Base-by-base conservation (phyloP, 495 filamentous ascomycete genomes). In the Hamigera avellanea region DNA sequence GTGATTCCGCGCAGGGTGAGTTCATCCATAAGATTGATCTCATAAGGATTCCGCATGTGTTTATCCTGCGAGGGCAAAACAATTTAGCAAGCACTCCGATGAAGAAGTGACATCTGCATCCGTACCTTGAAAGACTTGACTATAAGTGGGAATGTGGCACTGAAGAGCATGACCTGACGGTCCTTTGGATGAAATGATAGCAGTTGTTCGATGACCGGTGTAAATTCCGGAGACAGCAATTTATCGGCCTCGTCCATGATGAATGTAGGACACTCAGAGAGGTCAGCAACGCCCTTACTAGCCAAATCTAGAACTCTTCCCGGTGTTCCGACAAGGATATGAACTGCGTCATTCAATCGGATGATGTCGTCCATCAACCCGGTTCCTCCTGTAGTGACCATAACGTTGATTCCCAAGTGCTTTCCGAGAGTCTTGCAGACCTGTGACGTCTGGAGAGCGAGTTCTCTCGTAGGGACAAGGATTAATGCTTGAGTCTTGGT, bases 221-320 rank as follows among this genome's bases (percentile, higher is more conserved):
- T 96, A 52, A 98, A 98, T 54, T 96, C 91, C 30, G 83, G 78
- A 3, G 91, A 96, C 10, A 98, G 77, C 35, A 98, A 73, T 61
- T 98, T 98, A 57, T 98, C 91, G 12, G 91, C 91, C 53, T 98
- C 91, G 50, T 98, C 91, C 91, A 98, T 98, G 52, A 98, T 86
- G 51, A 96, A 96, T 40, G 89, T 96, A 26, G 84, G 80, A 50
- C 91, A 95, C 58, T 88, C 84, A 46, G 86, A 87, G n/a, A 98
- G 73, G 57, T 96, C 93, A 25, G 91, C 91, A 34, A 95, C 86
- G 33, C 80, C 80, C 64, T 96, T 95, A 50, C 86, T 85, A 36
- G 93, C 86, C 42, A 98, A 61, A 61, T 98, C 91, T 35, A 95
- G 75, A 32, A 98, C 95, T 61, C 91, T 72, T 30, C 91, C 91